Percentiles rank a stretch among this genome's conserved stretches.
These are phyloP conservation scores for Dactylis glomerata DNA, from an alignment of 176 grass and related monocot species.

Conservation along the genomic window DNA sequence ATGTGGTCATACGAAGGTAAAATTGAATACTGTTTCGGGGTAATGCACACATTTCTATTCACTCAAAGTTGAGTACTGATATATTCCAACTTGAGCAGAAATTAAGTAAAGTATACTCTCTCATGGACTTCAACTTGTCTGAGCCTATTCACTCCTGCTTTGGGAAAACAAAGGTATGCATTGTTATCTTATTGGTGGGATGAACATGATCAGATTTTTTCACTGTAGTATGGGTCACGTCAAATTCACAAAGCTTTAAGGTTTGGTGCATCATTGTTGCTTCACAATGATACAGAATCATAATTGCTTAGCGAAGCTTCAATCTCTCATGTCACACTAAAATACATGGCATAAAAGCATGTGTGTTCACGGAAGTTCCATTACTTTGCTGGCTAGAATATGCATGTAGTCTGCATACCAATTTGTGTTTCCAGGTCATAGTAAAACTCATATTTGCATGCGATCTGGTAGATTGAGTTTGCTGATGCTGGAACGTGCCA, in stretches of 20 bases:
- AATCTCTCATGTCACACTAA: neutral
- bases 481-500: constrained; percentile 59
- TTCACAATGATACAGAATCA: no score
- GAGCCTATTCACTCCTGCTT: constrained; percentile 63
- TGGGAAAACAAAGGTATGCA: constrained; percentile 69
- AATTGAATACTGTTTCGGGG: neutral
- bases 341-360: neutral
- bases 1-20: constrained; percentile 78
- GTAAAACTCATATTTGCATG: no score
- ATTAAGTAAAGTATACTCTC: constrained; percentile 58
- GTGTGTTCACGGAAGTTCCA: neutral
- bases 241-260: neutral
- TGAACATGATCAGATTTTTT: neutral
- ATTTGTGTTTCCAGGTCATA: no score
- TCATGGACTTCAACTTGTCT: constrained; percentile 80
- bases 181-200: neutral
- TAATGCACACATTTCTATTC: neutral
- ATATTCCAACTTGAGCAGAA: constrained; percentile 36
- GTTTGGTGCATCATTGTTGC: neutral
- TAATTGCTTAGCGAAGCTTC: no score
- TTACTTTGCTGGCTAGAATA: neutral
- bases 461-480: constrained; percentile 57
- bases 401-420: neutral
- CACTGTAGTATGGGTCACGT: neutral
- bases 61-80: neutral